A percentile compares a stretch with the other conserved stretches of the same genome.
Conservation (phyloP, 2,329 filamentous ascomycete species). For the Alternaria sp. region DNA sequence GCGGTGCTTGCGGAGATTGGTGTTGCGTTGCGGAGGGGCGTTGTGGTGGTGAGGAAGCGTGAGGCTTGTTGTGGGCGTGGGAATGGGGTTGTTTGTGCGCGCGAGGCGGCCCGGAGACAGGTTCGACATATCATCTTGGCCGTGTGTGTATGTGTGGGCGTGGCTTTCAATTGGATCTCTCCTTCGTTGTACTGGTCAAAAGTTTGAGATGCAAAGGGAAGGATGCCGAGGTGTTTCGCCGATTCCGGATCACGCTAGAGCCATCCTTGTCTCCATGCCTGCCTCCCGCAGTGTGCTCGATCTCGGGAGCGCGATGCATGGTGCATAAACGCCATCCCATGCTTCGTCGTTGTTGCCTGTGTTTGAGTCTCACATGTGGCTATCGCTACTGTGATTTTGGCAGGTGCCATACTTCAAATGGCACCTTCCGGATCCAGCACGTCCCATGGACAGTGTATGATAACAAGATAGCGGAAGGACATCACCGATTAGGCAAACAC, state of each 20-base stretch:
- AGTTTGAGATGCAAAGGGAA: conserved; percentile 24
- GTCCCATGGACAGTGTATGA: not conserved
- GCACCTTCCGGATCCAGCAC: conserved; percentile 4
- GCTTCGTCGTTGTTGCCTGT: not conserved
- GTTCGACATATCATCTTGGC: conserved; percentile 51
- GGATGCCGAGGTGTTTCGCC: conserved; percentile 21
- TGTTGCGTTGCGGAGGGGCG: conserved; percentile 32
- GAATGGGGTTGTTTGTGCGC: conserved; percentile 21
- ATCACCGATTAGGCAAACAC: not conserved
- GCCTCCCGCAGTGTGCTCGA: not conserved
- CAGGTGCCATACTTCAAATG: not conserved
- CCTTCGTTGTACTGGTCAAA: conserved; percentile 14
- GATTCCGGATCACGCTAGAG: conserved; percentile 11
- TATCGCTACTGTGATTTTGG: not conserved
- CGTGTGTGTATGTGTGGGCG: conserved; percentile 2
- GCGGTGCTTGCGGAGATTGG: conserved; percentile 38
- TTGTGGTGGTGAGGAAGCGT: conserved; percentile 40
- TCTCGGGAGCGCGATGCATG: not conserved
- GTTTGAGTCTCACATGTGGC: not conserved
- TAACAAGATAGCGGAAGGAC: not conserved
- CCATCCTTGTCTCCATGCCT: not conserved
- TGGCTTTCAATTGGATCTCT: conserved; percentile 11
- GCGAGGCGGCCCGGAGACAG: conserved; percentile 48
- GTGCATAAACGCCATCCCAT: not conserved
- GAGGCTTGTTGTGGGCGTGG: conserved; percentile 18